These are phyloP conservation scores for Scheffersomyces segobiensis DNA, from an alignment of 1,139 yeast genomes.

Conservation along the genomic window DNA sequence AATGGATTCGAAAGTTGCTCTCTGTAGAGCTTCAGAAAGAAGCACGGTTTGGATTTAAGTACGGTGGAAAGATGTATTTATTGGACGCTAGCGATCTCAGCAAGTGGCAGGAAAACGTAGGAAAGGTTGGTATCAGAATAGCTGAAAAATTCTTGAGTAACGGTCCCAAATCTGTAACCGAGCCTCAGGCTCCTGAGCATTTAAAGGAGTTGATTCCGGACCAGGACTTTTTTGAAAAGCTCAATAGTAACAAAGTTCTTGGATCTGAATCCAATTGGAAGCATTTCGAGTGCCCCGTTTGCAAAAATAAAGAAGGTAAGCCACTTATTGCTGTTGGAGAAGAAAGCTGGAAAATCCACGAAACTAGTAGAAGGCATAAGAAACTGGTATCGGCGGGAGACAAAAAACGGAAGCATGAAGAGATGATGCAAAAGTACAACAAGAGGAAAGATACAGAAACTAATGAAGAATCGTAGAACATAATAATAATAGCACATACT, in stretches of 20 bases:
- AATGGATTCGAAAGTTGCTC: conserved; percentile 81
- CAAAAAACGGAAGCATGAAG: conserved; percentile 21
- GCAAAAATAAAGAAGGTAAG: conserved; percentile 58
- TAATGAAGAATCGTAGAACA: background rate
- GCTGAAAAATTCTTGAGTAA: conserved; percentile 34
- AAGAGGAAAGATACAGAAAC: background rate
- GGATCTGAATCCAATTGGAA: conserved; percentile 58
- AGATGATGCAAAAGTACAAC: conserved; percentile 10
- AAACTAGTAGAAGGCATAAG: conserved; percentile 63
- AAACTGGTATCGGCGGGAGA: conserved; percentile 18
- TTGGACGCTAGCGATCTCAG: conserved; percentile 75
- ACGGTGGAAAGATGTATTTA: conserved; percentile 66
- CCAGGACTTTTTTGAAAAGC: conserved; percentile 14
- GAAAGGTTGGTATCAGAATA: conserved; percentile 53
- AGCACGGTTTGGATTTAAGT: conserved; percentile 43
- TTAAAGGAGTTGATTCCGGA: conserved; percentile 36
- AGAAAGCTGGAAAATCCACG: conserved; percentile 67
- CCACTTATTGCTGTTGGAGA: conserved; percentile 73
- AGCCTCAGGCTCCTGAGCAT: conserved; percentile 44
- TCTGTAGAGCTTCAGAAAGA: conserved; percentile 62
- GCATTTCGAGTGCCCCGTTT: conserved; percentile 66
- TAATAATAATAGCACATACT: background rate
- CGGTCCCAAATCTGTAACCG: conserved; percentile 27
- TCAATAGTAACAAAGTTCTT: conserved; percentile 37
- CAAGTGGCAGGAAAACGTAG: conserved; percentile 61